A percentile compares a stretch with the other conserved stretches of the same genome.
Conservation (phyloP, 352 stramenopile species). For the Blastocystis sp. region DNA sequence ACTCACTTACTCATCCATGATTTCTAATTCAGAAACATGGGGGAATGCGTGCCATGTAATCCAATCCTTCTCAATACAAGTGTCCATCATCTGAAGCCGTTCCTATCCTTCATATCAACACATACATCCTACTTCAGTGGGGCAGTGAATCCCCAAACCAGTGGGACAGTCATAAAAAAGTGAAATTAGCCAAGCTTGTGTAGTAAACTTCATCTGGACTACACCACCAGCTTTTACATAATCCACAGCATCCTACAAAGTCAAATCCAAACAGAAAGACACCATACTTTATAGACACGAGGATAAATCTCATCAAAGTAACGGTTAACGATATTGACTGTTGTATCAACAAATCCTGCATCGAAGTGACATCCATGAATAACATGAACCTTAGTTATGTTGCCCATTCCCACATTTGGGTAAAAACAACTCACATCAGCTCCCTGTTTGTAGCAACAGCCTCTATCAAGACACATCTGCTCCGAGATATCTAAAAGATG, state of each 20-base stretch:
- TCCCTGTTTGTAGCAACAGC: conserved; percentile 61
- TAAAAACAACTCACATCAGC: conserved; percentile 25
- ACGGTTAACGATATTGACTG: conserved; percentile 64
- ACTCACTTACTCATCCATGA: conserved; percentile 39
- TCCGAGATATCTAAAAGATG: conserved; percentile 23
- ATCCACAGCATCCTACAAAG: conserved; percentile 32
- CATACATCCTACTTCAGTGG: neutral
- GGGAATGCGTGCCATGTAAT: conserved; percentile 67
- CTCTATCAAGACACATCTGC: conserved; percentile 61
- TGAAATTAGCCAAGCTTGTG: conserved; percentile 48
- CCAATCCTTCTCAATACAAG: conserved; percentile 57
- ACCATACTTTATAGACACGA: conserved; percentile 46
- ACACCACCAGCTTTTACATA: conserved; percentile 31
- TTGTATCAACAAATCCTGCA: conserved; percentile 64
- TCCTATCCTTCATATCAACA: conserved; percentile 9
- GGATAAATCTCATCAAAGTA: conserved; percentile 68
- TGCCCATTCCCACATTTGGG: conserved; percentile 53
- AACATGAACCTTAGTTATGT: conserved; percentile 66
- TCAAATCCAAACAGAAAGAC: neutral
- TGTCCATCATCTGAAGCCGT: conserved; percentile 14
- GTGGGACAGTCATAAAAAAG: conserved; percentile 62
- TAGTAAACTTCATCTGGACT: conserved; percentile 65
- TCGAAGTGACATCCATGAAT: conserved; percentile 67
- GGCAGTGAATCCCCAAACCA: conserved; percentile 50
- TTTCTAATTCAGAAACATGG: conserved; percentile 50